Evolutionary conservation across 257 asterid genomes (phyloP).

Genomic region (Solanum sejunctum): DNA sequence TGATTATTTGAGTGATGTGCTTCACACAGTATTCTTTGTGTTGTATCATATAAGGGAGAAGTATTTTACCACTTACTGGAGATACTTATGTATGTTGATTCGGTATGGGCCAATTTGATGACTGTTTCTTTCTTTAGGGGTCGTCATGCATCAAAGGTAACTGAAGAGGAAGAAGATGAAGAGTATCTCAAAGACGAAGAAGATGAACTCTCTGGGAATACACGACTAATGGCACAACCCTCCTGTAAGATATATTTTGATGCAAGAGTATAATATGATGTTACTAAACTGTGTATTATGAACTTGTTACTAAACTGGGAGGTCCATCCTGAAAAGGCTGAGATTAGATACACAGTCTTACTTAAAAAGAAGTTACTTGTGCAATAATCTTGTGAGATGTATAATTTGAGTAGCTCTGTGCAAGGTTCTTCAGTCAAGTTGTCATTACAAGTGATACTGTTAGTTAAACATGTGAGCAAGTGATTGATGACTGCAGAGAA

Average conservation of each 20-base stretch:
- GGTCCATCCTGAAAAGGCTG: not conserved
- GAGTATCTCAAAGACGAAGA: slow-evolving; percentile 94
- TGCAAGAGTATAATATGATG: not conserved
- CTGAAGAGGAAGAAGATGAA: slow-evolving; percentile 99
- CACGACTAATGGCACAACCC: slow-evolving; percentile 87
- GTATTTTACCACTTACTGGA: not conserved
- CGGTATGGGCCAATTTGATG: not conserved
- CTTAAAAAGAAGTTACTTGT: not conserved
- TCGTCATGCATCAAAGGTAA: slow-evolving; percentile 93
- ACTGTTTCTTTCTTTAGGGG: slow-evolving; percentile 41
- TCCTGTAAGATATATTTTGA: slow-evolving; percentile 53
- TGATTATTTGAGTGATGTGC: not conserved
- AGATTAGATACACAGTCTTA: not conserved
- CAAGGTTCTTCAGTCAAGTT: not conserved
- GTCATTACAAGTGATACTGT: not conserved
- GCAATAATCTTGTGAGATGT: not conserved
- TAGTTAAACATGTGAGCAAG: not conserved
- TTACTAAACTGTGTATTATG: not conserved
- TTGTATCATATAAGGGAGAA: not conserved
- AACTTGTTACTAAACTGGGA: not conserved
- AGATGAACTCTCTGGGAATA: slow-evolving; percentile 57
- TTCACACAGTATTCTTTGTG: not conserved
- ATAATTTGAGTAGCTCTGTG: not conserved
- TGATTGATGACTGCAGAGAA: not conserved
- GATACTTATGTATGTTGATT: not conserved